These are phyloP conservation scores for Penicillium tannophilum DNA, from an alignment of 495 filamentous ascomycete species.

Conservation along the genomic window DNA sequence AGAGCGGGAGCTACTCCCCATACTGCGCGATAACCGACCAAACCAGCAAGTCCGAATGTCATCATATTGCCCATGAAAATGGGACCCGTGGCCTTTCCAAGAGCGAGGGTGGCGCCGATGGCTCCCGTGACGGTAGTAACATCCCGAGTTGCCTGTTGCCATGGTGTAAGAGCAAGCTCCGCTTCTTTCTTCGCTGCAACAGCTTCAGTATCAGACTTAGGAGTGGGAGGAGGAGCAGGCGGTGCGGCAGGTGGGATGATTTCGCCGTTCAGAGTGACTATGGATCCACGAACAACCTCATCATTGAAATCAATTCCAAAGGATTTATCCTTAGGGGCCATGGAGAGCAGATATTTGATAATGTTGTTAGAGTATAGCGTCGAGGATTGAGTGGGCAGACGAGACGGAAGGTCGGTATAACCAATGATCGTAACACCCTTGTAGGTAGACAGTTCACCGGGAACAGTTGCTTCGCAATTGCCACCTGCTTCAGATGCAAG, in stretches of 20 bases:
- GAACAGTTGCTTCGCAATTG: conserved; percentile 74
- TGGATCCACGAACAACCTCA: conserved; percentile 77
- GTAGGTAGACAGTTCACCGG: conserved; percentile 65
- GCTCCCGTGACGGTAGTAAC: conserved; percentile 68
- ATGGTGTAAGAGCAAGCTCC: conserved; percentile 68
- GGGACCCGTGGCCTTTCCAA: conserved; percentile 76
- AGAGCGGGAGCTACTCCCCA: conserved; percentile 78
- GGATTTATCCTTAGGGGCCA: conserved; percentile 70
- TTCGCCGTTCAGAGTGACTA: conserved; percentile 72
- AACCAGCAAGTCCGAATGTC: conserved; percentile 73
- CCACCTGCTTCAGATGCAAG: conserved; percentile 80
- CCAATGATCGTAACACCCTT: conserved; percentile 81
- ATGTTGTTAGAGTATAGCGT: conserved; percentile 88
- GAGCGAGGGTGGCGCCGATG: conserved; percentile 69
- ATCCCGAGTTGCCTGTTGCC: conserved; percentile 72
- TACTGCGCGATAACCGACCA: conserved; percentile 80
- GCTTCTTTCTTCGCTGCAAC: conserved; percentile 54
- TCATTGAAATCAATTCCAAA: conserved; percentile 76
- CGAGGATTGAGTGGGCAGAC: conserved; percentile 77
- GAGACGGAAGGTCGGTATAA: conserved; percentile 80
- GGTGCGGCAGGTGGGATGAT: conserved; percentile 73
- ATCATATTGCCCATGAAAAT: conserved; percentile 82
- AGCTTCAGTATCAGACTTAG: conserved; percentile 50
- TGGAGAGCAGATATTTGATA: conserved; percentile 77
- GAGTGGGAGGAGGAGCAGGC: conserved; percentile 66